A percentile compares a stretch with the other conserved stretches of the same genome.
Evolutionary conservation across 2,329 filamentous ascomycete genomes (phyloP).

Genomic region (Paraphoma chrysanthemicola): DNA sequence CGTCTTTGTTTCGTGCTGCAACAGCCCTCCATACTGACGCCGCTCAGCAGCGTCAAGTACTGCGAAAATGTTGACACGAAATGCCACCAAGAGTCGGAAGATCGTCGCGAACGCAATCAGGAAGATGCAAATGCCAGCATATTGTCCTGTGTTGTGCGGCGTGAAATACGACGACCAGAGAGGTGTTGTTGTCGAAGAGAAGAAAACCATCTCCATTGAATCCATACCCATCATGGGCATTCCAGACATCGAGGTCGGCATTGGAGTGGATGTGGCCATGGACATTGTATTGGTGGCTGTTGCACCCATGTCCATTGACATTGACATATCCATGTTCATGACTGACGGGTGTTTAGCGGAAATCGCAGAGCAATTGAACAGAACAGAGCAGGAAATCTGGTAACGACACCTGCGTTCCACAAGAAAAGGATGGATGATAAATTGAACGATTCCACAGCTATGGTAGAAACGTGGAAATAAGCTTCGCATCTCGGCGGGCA

Average conservation of each 20-base stretch:
- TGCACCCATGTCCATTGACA: slow-evolving; percentile 1
- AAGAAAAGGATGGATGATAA: not conserved
- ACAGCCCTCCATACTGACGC: slow-evolving; percentile 67
- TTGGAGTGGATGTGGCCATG: slow-evolving; percentile 15
- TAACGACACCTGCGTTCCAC: too few species aligned
- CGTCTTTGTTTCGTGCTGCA: slow-evolving; percentile 48
- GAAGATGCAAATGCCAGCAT: slow-evolving; percentile 90
- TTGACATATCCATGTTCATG: slow-evolving; percentile 18
- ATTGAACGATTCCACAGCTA: not conserved
- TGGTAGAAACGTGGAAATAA: not conserved
- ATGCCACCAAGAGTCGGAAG: slow-evolving; percentile 73
- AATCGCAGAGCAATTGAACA: not conserved
- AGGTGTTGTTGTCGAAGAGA: slow-evolving; percentile 64
- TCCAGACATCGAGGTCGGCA: slow-evolving; percentile 1
- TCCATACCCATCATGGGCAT: slow-evolving; percentile 14
- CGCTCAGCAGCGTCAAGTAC: slow-evolving; percentile 60
- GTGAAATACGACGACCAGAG: slow-evolving; percentile 75
- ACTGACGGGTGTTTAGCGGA: not conserved
- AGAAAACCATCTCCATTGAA: slow-evolving; percentile 68
- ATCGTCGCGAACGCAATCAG: slow-evolving; percentile 74
- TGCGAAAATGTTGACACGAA: slow-evolving; percentile 62
- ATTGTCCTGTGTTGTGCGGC: slow-evolving; percentile 70
- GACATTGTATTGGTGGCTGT: slow-evolving; percentile 8
- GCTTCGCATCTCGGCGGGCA: not conserved
- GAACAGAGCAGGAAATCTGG: not conserved